These are phyloP conservation scores for Plasmodium coatneyi DNA, from an alignment of 169 alveolate genomes.

Conservation along the genomic window DNA sequence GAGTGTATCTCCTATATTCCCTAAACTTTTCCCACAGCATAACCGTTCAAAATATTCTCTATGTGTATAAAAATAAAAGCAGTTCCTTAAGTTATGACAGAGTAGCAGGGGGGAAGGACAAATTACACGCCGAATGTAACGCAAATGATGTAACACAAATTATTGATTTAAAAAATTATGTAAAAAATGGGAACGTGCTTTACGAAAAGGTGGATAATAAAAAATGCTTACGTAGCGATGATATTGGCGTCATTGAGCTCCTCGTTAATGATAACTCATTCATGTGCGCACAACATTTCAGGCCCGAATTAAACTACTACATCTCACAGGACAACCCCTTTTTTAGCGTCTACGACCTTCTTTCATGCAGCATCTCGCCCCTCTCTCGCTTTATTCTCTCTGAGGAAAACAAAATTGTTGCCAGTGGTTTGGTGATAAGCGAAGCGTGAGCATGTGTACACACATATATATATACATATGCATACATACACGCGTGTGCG, in stretches of 20 bases:
- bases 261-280: constrained; percentile 41
- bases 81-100: not conserved
- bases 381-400: constrained; percentile 72
- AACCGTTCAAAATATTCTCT: constrained; percentile 46
- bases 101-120: not conserved
- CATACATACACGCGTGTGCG: not conserved
- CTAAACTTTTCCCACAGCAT: constrained; percentile 54
- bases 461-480: not conserved
- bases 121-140: constrained; percentile 9
- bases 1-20: constrained; percentile 59
- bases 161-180: constrained; percentile 18
- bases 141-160: constrained; percentile 16
- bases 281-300: constrained; percentile 40
- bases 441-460: not conserved
- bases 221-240: constrained; percentile 66
- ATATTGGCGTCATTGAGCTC: constrained; percentile 55
- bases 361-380: constrained; percentile 53
- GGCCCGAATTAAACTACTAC: constrained; percentile 41
- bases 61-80: constrained; percentile 52
- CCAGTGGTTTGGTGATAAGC: constrained; percentile 60
- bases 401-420: constrained; percentile 71
- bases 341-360: constrained; percentile 61
- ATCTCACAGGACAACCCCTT: constrained; percentile 42
- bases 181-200: constrained; percentile 31
- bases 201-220: constrained; percentile 41